phyloP scores from a whole-genome alignment of 2,329 filamentous ascomycete species.

The Thelonectria rubi region DNA sequence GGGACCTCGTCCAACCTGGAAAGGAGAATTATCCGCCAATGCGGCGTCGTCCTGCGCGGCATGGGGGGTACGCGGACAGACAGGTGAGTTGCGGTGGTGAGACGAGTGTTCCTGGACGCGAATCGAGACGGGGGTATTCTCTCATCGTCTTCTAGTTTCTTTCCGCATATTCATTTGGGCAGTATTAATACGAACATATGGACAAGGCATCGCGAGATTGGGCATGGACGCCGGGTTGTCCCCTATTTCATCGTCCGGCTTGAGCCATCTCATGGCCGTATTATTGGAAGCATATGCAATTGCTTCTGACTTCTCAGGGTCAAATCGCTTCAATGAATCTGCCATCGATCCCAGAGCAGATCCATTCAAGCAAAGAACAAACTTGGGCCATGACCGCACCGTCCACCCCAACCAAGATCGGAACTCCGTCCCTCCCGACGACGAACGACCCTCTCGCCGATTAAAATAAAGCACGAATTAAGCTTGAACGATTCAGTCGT shows the following conservation, averaged over 20 bases:
- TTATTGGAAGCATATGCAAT: neutral
- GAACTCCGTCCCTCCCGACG: neutral
- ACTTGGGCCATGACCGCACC: no score
- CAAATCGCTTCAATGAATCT: no score
- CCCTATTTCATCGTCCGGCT: neutral
- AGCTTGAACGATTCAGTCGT: constrained; percentile 3
- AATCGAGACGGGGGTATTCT: no score
- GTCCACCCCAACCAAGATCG: no score
- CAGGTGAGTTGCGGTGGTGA: no score
- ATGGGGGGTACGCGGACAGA: no score
- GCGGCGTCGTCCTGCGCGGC: neutral
- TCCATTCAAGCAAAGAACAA: no score
- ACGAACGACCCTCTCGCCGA: neutral
- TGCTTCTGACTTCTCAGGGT: no score
- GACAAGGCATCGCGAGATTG: neutral
- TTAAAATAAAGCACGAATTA: neutral
- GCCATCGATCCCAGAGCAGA: no score
- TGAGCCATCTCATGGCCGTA: neutral
- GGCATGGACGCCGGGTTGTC: neutral
- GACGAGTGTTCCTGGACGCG: no score
- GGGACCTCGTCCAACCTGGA: neutral
- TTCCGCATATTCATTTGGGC: neutral
- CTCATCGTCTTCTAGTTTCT: no score
- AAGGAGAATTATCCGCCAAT: neutral
- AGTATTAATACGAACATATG: neutral